Base-by-base conservation (phyloP, 768 basidiomycete species). In the Pilatotrama ljubarskyi region DNA sequence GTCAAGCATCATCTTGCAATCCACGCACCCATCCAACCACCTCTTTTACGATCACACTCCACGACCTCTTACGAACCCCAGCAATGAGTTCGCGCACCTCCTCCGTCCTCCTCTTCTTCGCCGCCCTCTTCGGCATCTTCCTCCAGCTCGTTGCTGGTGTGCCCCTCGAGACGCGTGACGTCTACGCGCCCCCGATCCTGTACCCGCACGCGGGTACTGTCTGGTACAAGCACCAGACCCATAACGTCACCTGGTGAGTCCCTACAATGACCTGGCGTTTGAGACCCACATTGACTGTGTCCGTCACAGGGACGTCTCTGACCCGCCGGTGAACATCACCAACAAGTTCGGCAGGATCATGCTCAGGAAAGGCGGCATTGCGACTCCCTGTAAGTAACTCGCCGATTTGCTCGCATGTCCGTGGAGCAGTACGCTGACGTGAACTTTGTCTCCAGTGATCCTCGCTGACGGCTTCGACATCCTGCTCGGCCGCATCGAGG, bases 241-340 rank as follows among this genome's bases (percentile, higher is more conserved):
- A 62, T n/a, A 57, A 62, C 41, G 56, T 62, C 20, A 62, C 61
- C 14, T 62, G 61, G 61, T 58, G 54, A 1, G 61, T 9, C 35
- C 13, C 9, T 7, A 14, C 1, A 15, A 5, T 24, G 1, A 38
- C 8, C 5, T 18, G 15, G 9, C 17, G 24, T 22, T 1, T 10
- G 43, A 24, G 14, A 10, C 36, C 17, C 25, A 24, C 29, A 32
- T 14, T n/a, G 25, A 9, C 13, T 26, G 44, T 18, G 7, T 5
- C 37, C 35, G 11, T 4, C 10, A 10, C 41, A 64, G 62, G 62
- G 74, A 74, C 47, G 69, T 73, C 1, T 67, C 73, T 9, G 57
- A 75, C 51, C 72, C 73, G 2, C 78, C 78, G 0, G 60, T 46
- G 10, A 62, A 70, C 22, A 77, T 78, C 58, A 77, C 78, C 43